Conservation (phyloP, 768 basidiomycete genomes). For the Phaffia tasmanica region DNA sequence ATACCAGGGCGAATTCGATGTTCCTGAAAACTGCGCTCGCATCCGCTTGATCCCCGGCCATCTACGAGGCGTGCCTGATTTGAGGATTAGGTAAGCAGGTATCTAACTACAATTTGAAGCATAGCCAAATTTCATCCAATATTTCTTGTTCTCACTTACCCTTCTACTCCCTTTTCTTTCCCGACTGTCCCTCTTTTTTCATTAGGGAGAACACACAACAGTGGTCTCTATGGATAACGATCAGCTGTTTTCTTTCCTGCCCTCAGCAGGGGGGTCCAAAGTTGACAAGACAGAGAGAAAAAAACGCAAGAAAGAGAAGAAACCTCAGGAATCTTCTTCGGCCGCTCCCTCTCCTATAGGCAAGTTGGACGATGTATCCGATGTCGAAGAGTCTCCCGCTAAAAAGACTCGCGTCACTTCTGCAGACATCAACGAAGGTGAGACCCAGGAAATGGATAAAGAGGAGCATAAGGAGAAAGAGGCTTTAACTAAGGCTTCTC, state of each 20-base stretch:
- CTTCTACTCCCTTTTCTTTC: too few species aligned
- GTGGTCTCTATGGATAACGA: conserved; percentile 34
- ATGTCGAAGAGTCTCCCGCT: conserved; percentile 2
- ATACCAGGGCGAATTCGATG: too few species aligned
- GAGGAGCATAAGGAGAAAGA: background rate
- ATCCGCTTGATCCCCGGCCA: too few species aligned
- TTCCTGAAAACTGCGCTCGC: too few species aligned
- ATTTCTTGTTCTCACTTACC: too few species aligned
- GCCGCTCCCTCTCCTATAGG: conserved; percentile 16
- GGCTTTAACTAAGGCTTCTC: conserved; percentile 17
- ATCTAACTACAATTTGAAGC: too few species aligned
- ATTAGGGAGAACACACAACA: too few species aligned
- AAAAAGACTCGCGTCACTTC: conserved; percentile 29
- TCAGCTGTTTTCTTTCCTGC: conserved; percentile 62
- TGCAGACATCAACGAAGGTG: conserved; percentile 27
- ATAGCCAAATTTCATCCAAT: too few species aligned
- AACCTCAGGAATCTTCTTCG: background rate
- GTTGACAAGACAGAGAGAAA: conserved; percentile 29
- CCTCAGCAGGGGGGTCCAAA: conserved; percentile 35
- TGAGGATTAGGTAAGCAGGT: too few species aligned
- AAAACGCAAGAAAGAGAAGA: conserved; percentile 26
- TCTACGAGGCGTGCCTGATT: too few species aligned
- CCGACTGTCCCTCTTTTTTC: too few species aligned
- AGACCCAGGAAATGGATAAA: conserved; percentile 5
- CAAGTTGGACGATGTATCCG: background rate